Percentiles rank a stretch among this genome's conserved stretches.
Conservation (phyloP, 345 rosid species). For the Melaleuca quinquenervia region DNA sequence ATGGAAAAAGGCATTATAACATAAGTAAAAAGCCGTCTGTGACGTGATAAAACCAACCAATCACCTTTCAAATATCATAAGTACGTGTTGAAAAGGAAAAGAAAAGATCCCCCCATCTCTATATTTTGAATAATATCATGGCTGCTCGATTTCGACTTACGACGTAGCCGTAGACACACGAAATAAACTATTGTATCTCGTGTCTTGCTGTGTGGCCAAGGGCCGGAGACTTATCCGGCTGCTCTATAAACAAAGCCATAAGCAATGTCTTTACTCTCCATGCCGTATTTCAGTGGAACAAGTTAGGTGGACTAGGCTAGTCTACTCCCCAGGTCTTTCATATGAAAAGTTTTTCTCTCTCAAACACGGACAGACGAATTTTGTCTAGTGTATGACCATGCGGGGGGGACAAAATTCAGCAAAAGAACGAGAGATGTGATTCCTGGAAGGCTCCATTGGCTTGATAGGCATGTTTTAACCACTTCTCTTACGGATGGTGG, state of each 20-base stretch:
- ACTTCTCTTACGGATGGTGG: neutral
- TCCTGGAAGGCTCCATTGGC: neutral
- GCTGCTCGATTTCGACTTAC: too few relatives aligned
- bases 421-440: neutral
- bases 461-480: neutral
- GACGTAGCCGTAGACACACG: neutral
- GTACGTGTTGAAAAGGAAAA: neutral
- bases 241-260: neutral
- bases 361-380: neutral
- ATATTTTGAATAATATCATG: too few relatives aligned
- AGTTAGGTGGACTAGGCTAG: neutral
- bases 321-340: neutral
- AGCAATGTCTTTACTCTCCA: neutral
- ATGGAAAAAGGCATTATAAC: neutral
- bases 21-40: neutral
- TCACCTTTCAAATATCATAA: neutral
- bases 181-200: neutral
- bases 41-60: neutral
- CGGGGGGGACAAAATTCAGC: neutral
- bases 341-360: neutral
- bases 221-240: neutral
- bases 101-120: neutral
- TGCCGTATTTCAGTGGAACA: neutral
- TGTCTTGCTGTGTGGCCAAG: neutral
- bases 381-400: neutral